phyloP scores from a whole-genome alignment of 164 flowering plant genomes.

The Umbellularia californica region DNA sequence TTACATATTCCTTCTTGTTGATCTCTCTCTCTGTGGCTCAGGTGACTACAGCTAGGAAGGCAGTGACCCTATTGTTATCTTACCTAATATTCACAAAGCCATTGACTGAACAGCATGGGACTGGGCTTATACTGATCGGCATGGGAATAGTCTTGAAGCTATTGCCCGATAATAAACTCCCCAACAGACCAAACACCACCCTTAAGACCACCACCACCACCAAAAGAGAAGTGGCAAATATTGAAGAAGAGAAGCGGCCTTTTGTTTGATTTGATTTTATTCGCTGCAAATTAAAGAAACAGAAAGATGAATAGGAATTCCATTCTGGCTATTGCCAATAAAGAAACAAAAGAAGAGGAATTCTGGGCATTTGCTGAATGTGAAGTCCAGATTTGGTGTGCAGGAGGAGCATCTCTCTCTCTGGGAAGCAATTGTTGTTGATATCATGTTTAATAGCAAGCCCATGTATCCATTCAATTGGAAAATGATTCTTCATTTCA shows the following conservation, averaged over 20 bases:
- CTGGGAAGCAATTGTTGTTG: too few relatives aligned
- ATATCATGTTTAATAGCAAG: too few relatives aligned
- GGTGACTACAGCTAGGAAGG: conserved; percentile 92
- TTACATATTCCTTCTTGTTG: too few relatives aligned
- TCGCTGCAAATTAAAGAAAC: neutral
- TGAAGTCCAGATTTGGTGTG: too few relatives aligned
- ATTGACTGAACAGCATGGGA: conserved; percentile 81
- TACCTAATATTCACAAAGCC: conserved; percentile 95
- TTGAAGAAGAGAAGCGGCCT: conserved; percentile 5
- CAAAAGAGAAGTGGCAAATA: too few relatives aligned
- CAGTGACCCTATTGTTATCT: conserved; percentile 76
- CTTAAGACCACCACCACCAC: neutral
- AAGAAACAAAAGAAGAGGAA: too few relatives aligned
- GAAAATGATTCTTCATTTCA: too few relatives aligned
- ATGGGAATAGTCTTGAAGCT: conserved; percentile 85
- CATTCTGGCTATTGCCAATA: too few relatives aligned
- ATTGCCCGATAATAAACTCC: conserved; percentile 51
- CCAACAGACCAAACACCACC: conserved; percentile 1
- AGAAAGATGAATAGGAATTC: too few relatives aligned
- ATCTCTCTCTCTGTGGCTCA: conserved; percentile 17
- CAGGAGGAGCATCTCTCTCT: too few relatives aligned
- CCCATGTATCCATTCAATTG: too few relatives aligned
- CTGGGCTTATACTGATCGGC: conserved; percentile 73
- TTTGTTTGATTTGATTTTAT: conserved; percentile 1
- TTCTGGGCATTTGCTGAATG: too few relatives aligned